phyloP scores from a whole-genome alignment of 2,329 filamentous ascomycete species.

The Sarocladium oryzae region DNA sequence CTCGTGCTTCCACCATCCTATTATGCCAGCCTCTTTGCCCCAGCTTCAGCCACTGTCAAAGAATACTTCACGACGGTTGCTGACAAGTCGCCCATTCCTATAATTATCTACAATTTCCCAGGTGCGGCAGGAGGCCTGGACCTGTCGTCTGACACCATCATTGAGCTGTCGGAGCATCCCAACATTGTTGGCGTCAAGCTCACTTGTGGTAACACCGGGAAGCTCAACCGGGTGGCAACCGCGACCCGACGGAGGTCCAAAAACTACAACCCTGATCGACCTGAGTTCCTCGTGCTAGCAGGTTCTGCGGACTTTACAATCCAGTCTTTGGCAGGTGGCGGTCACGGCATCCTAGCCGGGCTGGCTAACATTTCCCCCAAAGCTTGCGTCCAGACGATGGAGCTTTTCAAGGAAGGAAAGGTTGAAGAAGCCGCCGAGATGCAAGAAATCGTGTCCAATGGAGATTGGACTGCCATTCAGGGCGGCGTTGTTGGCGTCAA shows the following conservation, averaged over 20 bases:
- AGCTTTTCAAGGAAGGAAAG: slow-evolving; percentile 25
- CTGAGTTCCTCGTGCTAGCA: slow-evolving; percentile 30
- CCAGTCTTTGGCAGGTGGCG: slow-evolving; percentile 31
- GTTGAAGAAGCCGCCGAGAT: slow-evolving; percentile 28
- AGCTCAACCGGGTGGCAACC: slow-evolving; percentile 45
- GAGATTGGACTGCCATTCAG: slow-evolving; percentile 24
- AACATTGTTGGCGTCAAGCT: slow-evolving; percentile 61
- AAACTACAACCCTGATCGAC: slow-evolving; percentile 8
- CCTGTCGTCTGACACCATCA: slow-evolving; percentile 52
- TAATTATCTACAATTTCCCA: slow-evolving; percentile 63
- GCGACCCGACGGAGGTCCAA: slow-evolving; percentile 12
- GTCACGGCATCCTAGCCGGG: slow-evolving; percentile 34
- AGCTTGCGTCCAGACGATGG: slow-evolving; percentile 28
- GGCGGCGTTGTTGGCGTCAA: slow-evolving; percentile 23
- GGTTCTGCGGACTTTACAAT: slow-evolving; percentile 37
- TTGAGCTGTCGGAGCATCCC: slow-evolving; percentile 39
- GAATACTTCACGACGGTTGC: slow-evolving; percentile 61
- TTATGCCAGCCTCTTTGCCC: slow-evolving; percentile 61
- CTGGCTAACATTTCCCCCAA: slow-evolving; percentile 33
- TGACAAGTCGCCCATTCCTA: slow-evolving; percentile 50
- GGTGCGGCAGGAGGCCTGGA: slow-evolving; percentile 55
- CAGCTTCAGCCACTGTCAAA: slow-evolving; percentile 29
- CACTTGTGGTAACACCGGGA: slow-evolving; percentile 60
- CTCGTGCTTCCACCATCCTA: slow-evolving; percentile 73
- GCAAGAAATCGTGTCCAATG: slow-evolving; percentile 25